phyloP scores from a whole-genome alignment of 2,329 filamentous ascomycete genomes.

The Colletotrichum sp. region DNA sequence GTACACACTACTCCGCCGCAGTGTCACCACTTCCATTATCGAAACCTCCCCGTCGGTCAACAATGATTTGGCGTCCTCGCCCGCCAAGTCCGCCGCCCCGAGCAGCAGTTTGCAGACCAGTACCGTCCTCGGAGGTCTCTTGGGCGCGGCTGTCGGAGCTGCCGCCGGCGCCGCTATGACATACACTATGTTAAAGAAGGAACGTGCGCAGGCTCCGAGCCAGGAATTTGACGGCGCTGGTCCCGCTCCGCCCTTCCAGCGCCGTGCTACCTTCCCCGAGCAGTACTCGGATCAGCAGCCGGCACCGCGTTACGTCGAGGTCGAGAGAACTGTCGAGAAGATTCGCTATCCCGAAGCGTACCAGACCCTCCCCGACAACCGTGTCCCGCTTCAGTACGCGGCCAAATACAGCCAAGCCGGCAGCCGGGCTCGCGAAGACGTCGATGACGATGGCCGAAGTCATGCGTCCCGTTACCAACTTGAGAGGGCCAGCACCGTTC shows the following conservation, averaged over 20 bases:
- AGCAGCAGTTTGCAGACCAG: constrained; percentile 52
- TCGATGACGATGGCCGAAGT: constrained; percentile 44
- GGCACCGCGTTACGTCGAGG: constrained; percentile 38
- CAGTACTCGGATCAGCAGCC: constrained; percentile 30
- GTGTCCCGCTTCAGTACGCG: constrained; percentile 38
- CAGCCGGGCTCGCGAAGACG: constrained; percentile 34
- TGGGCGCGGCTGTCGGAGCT: constrained; percentile 80
- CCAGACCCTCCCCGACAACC: constrained; percentile 31
- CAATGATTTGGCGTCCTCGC: constrained; percentile 8
- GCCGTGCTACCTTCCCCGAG: constrained; percentile 52
- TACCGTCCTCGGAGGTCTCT: constrained; percentile 74
- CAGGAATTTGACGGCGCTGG: constrained; percentile 41
- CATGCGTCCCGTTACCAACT: constrained; percentile 41
- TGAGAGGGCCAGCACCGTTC: constrained; percentile 32
- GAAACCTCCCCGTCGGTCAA: constrained; percentile 22
- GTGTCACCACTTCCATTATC: constrained; percentile 38
- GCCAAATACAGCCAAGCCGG: constrained; percentile 38
- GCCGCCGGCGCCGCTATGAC: constrained; percentile 66
- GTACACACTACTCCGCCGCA: constrained; percentile 33
- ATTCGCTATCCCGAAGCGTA: constrained; percentile 40
- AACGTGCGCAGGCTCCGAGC: constrained; percentile 44
- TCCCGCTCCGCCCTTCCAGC: constrained; percentile 38
- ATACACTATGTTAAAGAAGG: constrained; percentile 73
- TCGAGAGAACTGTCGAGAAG: constrained; percentile 41
- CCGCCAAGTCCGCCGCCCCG: constrained; percentile 28